These are phyloP conservation scores for Ricinus communis DNA, from an alignment of 345 rosid species.

Conservation along the genomic window DNA sequence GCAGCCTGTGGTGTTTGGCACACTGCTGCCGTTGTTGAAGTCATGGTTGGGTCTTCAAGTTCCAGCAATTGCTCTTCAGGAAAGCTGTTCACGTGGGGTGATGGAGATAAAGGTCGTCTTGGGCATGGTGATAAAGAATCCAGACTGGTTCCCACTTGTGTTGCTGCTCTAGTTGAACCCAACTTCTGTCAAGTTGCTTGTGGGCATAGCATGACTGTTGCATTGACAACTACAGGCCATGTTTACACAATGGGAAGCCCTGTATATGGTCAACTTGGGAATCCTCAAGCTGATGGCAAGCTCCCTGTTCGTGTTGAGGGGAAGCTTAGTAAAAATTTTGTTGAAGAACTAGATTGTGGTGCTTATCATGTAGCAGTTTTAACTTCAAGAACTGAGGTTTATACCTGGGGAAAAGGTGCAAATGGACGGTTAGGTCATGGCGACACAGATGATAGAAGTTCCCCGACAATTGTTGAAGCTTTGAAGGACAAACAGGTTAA, in stretches of 20 bases:
- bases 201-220: conserved; percentile 58
- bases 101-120: conserved; percentile 60
- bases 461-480: conserved; percentile 58
- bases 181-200: conserved; percentile 61
- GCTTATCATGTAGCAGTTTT: conserved; percentile 58
- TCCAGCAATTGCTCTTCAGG: conserved; percentile 36
- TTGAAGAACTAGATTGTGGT: conserved; percentile 63
- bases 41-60: conserved; percentile 30
- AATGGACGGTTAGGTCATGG: conserved; percentile 68
- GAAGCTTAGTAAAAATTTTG: conserved; percentile 39
- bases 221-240: conserved; percentile 47
- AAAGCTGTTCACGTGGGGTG: conserved; percentile 68
- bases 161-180: conserved; percentile 42
- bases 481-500: conserved; percentile 57
- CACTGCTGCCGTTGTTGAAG: conserved; percentile 65
- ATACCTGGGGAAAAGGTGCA: conserved; percentile 67
- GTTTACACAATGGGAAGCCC: conserved; percentile 55
- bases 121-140: conserved; percentile 61
- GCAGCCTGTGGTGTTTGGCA: conserved; percentile 84
- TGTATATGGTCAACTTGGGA: conserved; percentile 49
- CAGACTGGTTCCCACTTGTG: conserved; percentile 48
- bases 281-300: conserved; percentile 37
- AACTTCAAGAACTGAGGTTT: conserved; percentile 59
- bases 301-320: conserved; percentile 50
- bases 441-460: conserved; percentile 39